Evolutionary conservation across 2,329 filamentous ascomycete species (phyloP).

Genomic region (Verticillium tricorpus): DNA sequence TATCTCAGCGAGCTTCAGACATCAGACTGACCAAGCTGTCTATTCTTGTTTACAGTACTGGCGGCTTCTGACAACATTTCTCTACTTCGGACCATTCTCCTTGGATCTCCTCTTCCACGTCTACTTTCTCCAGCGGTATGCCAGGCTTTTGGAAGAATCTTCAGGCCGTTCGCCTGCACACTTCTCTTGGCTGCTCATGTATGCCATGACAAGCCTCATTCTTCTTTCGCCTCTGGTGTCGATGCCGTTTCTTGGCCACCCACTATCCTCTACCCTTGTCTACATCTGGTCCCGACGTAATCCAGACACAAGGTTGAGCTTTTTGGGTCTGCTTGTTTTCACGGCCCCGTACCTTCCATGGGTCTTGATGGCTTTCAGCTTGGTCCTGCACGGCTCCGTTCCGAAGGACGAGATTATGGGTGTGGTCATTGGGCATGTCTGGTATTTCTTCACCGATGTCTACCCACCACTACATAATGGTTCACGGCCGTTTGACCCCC

Average conservation of each 20-base stretch:
- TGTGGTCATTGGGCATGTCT: conserved; percentile 89
- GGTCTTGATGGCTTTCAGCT: conserved; percentile 89
- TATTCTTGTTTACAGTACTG: conserved; percentile 67
- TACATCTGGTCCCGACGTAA: conserved; percentile 98
- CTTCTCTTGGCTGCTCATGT: conserved; percentile 91
- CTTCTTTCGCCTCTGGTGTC: conserved; percentile 80
- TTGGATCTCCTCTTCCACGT: conserved; percentile 96
- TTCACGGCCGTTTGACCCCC: conserved; percentile 81
- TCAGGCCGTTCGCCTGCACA: conserved; percentile 87
- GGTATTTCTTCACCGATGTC: conserved; percentile 97
- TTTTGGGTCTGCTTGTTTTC: conserved; percentile 85
- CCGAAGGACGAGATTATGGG: conserved; percentile 97
- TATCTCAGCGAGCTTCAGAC: neutral
- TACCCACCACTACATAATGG: conserved; percentile 88
- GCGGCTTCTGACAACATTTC: conserved; percentile 91
- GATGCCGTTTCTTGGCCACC: conserved; percentile 91
- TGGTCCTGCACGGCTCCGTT: conserved; percentile 83
- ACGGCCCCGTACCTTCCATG: conserved; percentile 92
- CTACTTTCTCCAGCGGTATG: conserved; percentile 97
- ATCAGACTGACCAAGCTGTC: neutral
- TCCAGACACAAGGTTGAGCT: conserved; percentile 83
- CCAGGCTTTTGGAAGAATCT: conserved; percentile 88
- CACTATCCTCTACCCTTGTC: conserved; percentile 86
- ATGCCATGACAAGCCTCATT: conserved; percentile 75
- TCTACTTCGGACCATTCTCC: conserved; percentile 93